Evolutionary conservation across 148 eudicot species (phyloP), one percentile per base, ranked within the genome.

Genomic region (Limonium bicolor): DNA sequence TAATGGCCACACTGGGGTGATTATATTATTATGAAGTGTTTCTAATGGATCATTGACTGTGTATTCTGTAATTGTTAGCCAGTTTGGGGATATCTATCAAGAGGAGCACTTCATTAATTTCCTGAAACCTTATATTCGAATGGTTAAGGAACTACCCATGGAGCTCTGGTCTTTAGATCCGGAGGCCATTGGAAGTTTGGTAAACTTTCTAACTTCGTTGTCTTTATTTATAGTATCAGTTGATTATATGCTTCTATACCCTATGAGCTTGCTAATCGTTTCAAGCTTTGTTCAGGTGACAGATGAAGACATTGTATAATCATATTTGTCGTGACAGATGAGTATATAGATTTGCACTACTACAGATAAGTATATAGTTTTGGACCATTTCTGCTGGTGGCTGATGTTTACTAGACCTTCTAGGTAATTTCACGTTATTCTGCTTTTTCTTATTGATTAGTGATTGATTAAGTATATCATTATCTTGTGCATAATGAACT

Each of bases 1-100:
- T n/a, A n/a, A n/a, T n/a, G n/a, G n/a, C n/a, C n/a, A n/a, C n/a
- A n/a, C n/a, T n/a, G n/a, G n/a, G n/a, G n/a, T n/a, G n/a, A n/a
- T n/a, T n/a, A 56, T 49, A 37, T 38, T 16, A 26, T 53, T 49
- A 44, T 20, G 27, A 36, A 60, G 50, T 60, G 59, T 40, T 60
- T 54, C 57, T 27, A 59, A 51, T 59, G 51, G 76, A 69, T 65
- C 48, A 57, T 60, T 84, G 82, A 80, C 77, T 54, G 60, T 55
- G 27, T 20, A 69, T 71, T 71, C 60, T 78, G 48, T 67, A 63
- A 66, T 72, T 70, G 71, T 66, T 81, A 92, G 99, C 67, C 95
- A 81, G 69, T 92, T 92, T 72, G 69, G 94, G 74, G 99, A 85
- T 71, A 85, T 92, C 74, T 92, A 92, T 72, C 95, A 92, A 82